A percentile compares a stretch with the other conserved stretches of the same genome.
Evolutionary conservation across 352 stramenopile genomes (phyloP).

Genomic region (Phytopythium ostracodes): DNA sequence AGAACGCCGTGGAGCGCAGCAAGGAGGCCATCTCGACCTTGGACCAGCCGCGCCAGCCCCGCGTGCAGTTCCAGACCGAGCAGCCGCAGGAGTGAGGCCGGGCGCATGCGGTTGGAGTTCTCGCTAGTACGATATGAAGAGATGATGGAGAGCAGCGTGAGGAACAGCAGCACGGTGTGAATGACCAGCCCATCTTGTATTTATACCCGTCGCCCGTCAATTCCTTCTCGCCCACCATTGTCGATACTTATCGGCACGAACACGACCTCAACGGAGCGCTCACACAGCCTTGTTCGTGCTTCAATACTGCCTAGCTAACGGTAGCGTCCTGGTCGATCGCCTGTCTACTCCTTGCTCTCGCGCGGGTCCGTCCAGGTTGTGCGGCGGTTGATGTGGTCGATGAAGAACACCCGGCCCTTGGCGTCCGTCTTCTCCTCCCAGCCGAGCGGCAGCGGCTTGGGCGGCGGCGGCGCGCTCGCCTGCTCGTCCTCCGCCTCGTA

Average conservation of each 20-base stretch:
- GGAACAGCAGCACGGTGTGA: not conserved
- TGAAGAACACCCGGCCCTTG: slow-evolving; percentile 67
- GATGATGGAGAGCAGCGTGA: not conserved
- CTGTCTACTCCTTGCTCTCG: slow-evolving; percentile 5
- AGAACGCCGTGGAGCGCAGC: slow-evolving; percentile 64
- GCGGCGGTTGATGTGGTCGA: slow-evolving; percentile 71
- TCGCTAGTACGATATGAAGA: no score
- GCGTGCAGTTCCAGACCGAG: slow-evolving; percentile 5
- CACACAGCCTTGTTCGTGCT: no score
- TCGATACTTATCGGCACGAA: no score
- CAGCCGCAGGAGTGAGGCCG: slow-evolving; percentile 1
- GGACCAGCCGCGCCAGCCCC: slow-evolving; percentile 12
- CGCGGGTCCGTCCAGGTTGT: slow-evolving; percentile 72
- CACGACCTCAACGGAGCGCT: no score
- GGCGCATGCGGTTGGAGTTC: no score
- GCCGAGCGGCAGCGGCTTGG: slow-evolving; percentile 40
- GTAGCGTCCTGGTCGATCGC: not conserved
- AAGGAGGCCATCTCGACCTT: slow-evolving; percentile 41
- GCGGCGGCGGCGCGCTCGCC: not conserved
- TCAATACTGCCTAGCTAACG: not conserved
- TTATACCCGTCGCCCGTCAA: no score
- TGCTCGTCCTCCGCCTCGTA: slow-evolving; percentile 6
- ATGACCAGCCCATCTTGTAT: no score
- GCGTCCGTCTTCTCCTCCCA: slow-evolving; percentile 70
- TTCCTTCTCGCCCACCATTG: no score